Conservation (phyloP, 129 eudicot genomes). For the Chrysanthemum seticuspe region DNA sequence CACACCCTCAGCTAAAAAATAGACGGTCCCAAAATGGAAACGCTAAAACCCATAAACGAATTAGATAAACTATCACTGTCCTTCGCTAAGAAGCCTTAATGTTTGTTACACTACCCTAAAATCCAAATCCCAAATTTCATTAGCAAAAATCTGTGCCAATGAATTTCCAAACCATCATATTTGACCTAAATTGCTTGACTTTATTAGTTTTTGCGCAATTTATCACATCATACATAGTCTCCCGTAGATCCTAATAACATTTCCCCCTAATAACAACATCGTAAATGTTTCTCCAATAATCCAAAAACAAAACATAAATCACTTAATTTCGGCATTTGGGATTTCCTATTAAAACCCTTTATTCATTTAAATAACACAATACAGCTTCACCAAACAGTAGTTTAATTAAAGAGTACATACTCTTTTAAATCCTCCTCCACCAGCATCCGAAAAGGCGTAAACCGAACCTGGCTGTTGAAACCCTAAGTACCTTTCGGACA, state of each 20-base stretch:
- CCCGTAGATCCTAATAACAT: not conserved
- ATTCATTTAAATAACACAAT: not conserved
- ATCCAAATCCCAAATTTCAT: not conserved
- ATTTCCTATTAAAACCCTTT: too few relatives aligned
- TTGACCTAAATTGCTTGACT: too few relatives aligned
- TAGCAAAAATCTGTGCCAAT: not conserved
- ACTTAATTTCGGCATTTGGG: not conserved
- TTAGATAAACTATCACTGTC: too few relatives aligned
- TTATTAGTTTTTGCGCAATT: not conserved
- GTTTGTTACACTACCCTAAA: not conserved
- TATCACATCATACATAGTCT: too few relatives aligned
- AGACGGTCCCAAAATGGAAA: too few relatives aligned
- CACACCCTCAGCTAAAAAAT: too few relatives aligned
- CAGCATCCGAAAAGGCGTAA: conserved; percentile 75
- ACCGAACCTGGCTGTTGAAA: conserved; percentile 88
- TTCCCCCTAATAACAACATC: not conserved
- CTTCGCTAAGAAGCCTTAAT: too few relatives aligned
- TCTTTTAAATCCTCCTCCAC: conserved; percentile 56
- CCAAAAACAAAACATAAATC: not conserved
- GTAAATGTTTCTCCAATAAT: not conserved
- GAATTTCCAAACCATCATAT: too few relatives aligned
- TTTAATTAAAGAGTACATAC: conserved; percentile 33
- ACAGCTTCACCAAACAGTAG: not conserved
- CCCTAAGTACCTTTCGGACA: conserved; percentile 77
- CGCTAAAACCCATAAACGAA: too few relatives aligned